These are phyloP conservation scores for Euphorbia pulcherrima DNA, from an alignment of 345 rosid species.

Conservation along the genomic window DNA sequence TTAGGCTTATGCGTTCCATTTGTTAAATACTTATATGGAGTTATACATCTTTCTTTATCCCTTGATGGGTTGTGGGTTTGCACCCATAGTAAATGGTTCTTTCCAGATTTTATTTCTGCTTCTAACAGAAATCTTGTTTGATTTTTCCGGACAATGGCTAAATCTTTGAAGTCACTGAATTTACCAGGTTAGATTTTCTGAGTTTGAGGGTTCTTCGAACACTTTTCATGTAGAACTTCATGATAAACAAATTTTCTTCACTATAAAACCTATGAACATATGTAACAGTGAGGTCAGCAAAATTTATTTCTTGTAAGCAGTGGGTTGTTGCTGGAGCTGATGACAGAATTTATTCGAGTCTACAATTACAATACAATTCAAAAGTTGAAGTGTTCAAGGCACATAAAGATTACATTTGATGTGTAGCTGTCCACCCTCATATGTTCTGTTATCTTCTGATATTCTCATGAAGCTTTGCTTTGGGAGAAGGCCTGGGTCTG, in stretches of 20 bases:
- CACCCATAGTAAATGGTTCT: background rate
- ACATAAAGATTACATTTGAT: conserved; percentile 90
- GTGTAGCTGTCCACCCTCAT: conserved; percentile 93
- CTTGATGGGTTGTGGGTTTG: background rate
- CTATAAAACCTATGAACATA: background rate
- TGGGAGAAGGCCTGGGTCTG: conserved; percentile 99
- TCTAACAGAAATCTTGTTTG: background rate
- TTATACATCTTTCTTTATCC: background rate
- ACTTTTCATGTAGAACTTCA: background rate
- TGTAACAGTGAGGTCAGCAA: conserved; percentile 90
- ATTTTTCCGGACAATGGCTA: conserved; percentile 60
- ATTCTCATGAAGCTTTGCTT: conserved; percentile 96
- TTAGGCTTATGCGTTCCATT: background rate
- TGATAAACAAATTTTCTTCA: background rate
- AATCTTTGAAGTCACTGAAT: conserved; percentile 58
- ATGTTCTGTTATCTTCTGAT: conserved; percentile 88
- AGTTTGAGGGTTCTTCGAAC: background rate
- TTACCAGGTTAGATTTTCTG: conserved; percentile 71
- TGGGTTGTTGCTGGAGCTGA: conserved; percentile 98
- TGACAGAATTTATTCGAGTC: conserved; percentile 83
- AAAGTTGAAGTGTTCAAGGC: conserved; percentile 93
- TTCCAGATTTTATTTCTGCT: background rate
- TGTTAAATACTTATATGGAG: background rate
- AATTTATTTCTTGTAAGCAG: conserved; percentile 75
- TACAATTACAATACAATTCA: conserved; percentile 87